Percentiles rank a stretch among this genome's conserved stretches.
phyloP scores from a whole-genome alignment of 176 grass and related monocot species.

The Melocanna baccifera region DNA sequence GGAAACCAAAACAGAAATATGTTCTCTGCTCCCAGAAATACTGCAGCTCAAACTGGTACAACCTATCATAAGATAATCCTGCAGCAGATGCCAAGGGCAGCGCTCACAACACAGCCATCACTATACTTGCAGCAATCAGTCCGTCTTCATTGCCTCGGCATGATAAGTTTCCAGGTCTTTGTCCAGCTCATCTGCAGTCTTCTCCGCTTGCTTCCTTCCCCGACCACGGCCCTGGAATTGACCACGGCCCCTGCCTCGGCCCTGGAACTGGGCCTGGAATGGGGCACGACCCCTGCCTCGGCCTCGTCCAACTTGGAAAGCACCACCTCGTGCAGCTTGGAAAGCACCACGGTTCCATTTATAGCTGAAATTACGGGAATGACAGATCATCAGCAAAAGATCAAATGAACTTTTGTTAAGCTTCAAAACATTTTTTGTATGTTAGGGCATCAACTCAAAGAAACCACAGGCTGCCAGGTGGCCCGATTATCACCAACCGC shows the following conservation, averaged over 20 bases:
- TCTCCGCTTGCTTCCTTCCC: conserved; percentile 49
- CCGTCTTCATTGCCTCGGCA: conserved; percentile 59
- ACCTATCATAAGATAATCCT: conserved; percentile 9
- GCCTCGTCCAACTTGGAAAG: conserved; percentile 14
- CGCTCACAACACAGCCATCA: neutral
- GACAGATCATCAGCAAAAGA: neutral
- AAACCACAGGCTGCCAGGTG: neutral
- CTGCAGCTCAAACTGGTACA: neutral
- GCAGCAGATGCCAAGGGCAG: neutral
- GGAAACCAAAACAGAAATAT: conserved; percentile 14
- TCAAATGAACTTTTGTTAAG: neutral
- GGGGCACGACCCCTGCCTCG: conserved; percentile 26
- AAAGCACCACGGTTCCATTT: conserved; percentile 49
- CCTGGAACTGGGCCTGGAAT: conserved; percentile 46
- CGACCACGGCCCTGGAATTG: conserved; percentile 31
- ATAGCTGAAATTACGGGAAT: neutral
- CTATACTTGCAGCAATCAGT: conserved; percentile 21
- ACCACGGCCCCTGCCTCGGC: conserved; percentile 11
- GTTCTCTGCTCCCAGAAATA: conserved; percentile 19
- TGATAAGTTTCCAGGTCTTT: conserved; percentile 81
- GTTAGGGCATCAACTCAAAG: neutral
- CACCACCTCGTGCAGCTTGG: conserved; percentile 32
- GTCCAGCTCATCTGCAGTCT: conserved; percentile 75
- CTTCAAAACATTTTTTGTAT: neutral
- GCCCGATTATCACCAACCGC: neutral